Evolutionary conservation across 73 alveolate genomes (phyloP).

Genomic region (Durusdinium trenchii): DNA sequence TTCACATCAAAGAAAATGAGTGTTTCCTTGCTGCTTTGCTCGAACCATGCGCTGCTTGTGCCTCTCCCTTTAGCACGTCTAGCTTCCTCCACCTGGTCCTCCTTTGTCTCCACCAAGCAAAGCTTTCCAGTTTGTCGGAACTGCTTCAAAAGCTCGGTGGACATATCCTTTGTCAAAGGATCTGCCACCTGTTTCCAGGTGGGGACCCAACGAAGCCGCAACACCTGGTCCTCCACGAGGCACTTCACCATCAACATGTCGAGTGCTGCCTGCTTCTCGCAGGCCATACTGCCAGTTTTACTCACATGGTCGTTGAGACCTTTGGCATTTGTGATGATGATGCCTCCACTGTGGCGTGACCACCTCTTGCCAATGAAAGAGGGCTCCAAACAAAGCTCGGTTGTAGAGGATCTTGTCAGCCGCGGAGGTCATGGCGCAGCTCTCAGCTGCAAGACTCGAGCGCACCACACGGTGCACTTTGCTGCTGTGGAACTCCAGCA

Average conservation of each 20-base stretch:
- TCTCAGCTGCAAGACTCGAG: not conserved
- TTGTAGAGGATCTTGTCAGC: not conserved
- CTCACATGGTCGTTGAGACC: not conserved
- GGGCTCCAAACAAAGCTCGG: not conserved
- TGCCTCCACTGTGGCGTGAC: not conserved
- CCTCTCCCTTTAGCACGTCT: not conserved
- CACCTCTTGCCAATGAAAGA: not conserved
- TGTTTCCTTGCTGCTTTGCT: too few species aligned
- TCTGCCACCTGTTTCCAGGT: not conserved
- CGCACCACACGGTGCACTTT: not conserved
- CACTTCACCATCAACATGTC: not conserved
- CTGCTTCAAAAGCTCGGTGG: not conserved
- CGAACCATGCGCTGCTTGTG: too few species aligned
- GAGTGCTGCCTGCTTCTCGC: not conserved
- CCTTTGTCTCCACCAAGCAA: not conserved
- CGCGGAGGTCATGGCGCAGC: not conserved
- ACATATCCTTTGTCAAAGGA: constrained; percentile 1
- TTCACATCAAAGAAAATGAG: too few species aligned
- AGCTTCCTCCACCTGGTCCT: not conserved
- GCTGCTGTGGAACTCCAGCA: too few species aligned
- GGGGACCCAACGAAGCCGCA: not conserved
- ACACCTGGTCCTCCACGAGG: not conserved
- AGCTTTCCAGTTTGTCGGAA: not conserved
- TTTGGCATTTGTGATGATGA: not conserved
- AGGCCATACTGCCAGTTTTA: not conserved